Evolutionary conservation across 1,284 basidiomycete species (phyloP), one percentile per base, ranked within the genome.

Genomic region (Vanrija humicola): DNA sequence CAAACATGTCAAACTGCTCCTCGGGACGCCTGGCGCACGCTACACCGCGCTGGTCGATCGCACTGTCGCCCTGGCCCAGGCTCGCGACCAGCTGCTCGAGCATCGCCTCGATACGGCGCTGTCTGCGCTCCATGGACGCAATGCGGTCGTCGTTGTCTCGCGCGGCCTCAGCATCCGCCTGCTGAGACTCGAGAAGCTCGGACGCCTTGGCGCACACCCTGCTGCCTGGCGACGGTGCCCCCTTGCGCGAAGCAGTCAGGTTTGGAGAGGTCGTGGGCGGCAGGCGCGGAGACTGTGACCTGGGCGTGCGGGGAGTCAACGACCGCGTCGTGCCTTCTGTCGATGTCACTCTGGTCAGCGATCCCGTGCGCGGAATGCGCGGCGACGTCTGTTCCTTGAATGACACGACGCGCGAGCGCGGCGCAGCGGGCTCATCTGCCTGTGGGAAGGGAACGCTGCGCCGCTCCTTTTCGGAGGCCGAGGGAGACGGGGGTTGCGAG

Each of bases 41-140:
- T 1, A 15, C 50, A 10, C 43, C 26, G 10, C 42, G 21, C 21
- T 23, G 42, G 9, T 21, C 19, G 12, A 34, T 34, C 12, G 34
- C 34, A 5, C 34, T 34, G 34, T 34, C 34, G 12, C 34, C 34
- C 34, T 12, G 12, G 34, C 34, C 34, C 42, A 19, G 19, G 5
- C 42, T 29, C 7, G 38, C 54, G 23, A 55, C 38, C 28, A 55
- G 44, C 18, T 50, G 49, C 45, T 65, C 53, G 45, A 76, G 56
- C 61, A 76, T 51, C 12, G 66, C 64, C 56, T 76, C 74, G 29
- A 76, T 74, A 26, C 72, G 52, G 50, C 58, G 62, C 56, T 76
- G 74, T 15, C 70, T 58, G 51, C 60, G 40, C 25, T 74, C 74
- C 18, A 76, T 71, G 19, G 59, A 61, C 3, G 66, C 67, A 34